Evolutionary conservation across 306 rosid species (phyloP), one percentile per base, ranked within the genome.

Genomic region (Castanea crenata): DNA sequence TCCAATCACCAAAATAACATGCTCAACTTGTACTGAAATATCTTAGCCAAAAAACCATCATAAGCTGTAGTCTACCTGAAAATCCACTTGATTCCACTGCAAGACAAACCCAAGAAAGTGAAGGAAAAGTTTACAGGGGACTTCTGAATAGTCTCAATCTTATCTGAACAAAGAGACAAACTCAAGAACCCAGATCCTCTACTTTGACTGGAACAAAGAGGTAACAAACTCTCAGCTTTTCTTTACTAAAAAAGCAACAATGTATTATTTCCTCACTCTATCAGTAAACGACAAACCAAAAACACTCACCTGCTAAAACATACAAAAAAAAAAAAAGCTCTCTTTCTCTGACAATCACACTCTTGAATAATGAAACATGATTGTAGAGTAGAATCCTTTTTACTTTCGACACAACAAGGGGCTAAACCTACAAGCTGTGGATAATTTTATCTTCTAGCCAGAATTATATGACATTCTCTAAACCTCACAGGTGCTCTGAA

Each of bases 351-450:
- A 79, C 57, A 82, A 82, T 82, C 81, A 84, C 84, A 86, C 86
- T 56, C 68, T 74, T 77, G 78, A 89, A 89, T 91, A 82, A 83
- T 85, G 64, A 82, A 85, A 77, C 68, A 75, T 85, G 52, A 68
- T 19, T 68, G 25, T 34, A 35, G n/a, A 68, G 49, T 34, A 19
- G n/a, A 68, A 9, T 49, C 32, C 21, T 13, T 35, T 34, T 8
- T 10, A 34, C 62, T 74, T 65, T 15, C 14, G 55, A 65, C 71
- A 74, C 19, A 32, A 57, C 55, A 31, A 51, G 38, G 55, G 31
- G 38, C 49, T 55, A 74, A 46, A 67, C 85, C 84, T 55, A 3
- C 31, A 6, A 44, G 71, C 58, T 46, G 55, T 16, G 55, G 68
- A 73, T 51, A 82, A 59, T 57, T 49, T 55, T 64, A 79, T 70